Evolutionary conservation across 2,329 filamentous ascomycete genomes (phyloP).

Genomic region (Chaetomium olivaceum): DNA sequence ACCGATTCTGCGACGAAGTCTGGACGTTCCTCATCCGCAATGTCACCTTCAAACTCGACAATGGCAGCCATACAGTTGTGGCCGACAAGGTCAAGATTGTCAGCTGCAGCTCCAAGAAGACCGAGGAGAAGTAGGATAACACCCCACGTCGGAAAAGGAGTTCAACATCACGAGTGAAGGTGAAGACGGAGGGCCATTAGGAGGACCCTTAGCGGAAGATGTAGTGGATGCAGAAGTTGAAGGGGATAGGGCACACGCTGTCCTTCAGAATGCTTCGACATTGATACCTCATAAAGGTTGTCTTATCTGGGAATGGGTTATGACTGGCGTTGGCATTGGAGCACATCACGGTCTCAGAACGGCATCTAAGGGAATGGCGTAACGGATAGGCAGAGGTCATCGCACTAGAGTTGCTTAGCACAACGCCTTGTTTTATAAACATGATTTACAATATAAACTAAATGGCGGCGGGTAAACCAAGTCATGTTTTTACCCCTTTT

Average conservation of each 20-base stretch:
- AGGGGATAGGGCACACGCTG: neutral
- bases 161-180: neutral
- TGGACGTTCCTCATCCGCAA: slow-evolving; percentile 99
- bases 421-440: neutral
- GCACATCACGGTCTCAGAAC: neutral
- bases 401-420: neutral
- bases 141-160: neutral
- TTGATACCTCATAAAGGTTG: neutral
- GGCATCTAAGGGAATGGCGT: slow-evolving; percentile 5
- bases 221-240: neutral
- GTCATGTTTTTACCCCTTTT: neutral
- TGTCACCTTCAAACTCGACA: slow-evolving; percentile 97
- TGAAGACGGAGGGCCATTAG: neutral
- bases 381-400: neutral
- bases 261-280: neutral
- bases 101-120: slow-evolving; percentile 85
- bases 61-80: slow-evolving; percentile 66
- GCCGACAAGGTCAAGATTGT: slow-evolving; percentile 98
- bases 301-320: slow-evolving; percentile 1
- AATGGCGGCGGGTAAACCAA: neutral
- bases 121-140: slow-evolving; percentile 39
- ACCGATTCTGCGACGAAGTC: slow-evolving; percentile 98
- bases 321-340: slow-evolving; percentile 12
- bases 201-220: neutral
- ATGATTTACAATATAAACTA: neutral